These are phyloP conservation scores for Alternaria gaisen DNA, from an alignment of 2,329 filamentous ascomycete genomes.

Conservation along the genomic window DNA sequence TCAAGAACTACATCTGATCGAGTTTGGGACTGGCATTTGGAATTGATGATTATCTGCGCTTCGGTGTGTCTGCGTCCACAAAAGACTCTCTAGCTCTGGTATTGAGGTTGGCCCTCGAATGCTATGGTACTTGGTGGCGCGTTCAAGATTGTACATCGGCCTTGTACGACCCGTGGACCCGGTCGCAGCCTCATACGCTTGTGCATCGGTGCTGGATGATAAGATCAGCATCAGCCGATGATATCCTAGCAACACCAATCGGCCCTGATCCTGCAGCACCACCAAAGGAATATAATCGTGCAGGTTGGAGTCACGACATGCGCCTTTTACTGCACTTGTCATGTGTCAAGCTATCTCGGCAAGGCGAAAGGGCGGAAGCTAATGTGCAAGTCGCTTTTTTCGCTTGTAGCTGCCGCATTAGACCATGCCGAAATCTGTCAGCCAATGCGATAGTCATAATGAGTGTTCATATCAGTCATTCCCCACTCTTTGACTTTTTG, in stretches of 20 bases:
- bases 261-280: background rate
- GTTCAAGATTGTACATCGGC: background rate
- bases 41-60: background rate
- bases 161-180: background rate
- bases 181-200: background rate
- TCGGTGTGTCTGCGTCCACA: background rate
- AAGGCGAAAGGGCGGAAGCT: slow-evolving; percentile 34
- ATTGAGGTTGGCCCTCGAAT: background rate
- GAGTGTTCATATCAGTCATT: slow-evolving; percentile 14
- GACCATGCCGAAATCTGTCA: slow-evolving; percentile 7
- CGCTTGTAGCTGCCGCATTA: slow-evolving; percentile 32
- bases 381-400: slow-evolving; percentile 19
- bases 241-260: background rate
- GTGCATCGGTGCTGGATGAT: background rate
- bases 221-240: slow-evolving; percentile 11
- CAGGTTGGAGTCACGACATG: slow-evolving; percentile 18
- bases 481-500: slow-evolving; percentile 18
- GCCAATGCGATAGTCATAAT: slow-evolving; percentile 17
- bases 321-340: slow-evolving; percentile 7
- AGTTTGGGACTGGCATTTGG: background rate
- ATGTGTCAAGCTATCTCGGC: slow-evolving; percentile 9
- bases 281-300: background rate
- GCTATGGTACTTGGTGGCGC: background rate
- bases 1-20: background rate
- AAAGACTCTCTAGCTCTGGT: background rate